These are phyloP conservation scores for Brachypodium distachyon DNA, from an alignment of 202 grass and related monocot genomes.

Conservation along the genomic window DNA sequence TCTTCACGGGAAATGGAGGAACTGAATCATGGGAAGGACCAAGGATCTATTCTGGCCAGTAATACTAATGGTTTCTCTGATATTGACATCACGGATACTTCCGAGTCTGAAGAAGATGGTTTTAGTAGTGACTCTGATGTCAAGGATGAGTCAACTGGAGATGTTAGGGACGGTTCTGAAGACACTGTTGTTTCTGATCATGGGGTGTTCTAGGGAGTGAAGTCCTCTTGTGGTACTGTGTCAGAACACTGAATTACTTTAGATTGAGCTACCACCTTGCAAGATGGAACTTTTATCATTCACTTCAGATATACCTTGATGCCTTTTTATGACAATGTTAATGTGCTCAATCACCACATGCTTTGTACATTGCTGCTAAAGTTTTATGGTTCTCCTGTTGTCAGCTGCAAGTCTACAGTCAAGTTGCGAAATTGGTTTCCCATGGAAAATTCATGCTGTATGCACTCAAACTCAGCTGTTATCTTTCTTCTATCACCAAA, in stretches of 20 bases:
- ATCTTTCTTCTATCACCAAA: constrained; percentile 12
- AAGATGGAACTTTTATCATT: not conserved
- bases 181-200: not conserved
- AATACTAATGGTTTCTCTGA: constrained; percentile 20
- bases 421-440: not conserved
- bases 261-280: not conserved
- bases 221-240: not conserved
- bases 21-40: not conserved
- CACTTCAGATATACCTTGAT: not conserved
- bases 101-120: constrained; percentile 17
- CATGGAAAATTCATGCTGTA: not conserved
- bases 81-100: constrained; percentile 5
- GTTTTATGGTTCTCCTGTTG: not conserved
- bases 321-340: not conserved
- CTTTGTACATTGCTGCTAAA: not conserved
- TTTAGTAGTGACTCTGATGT: constrained; percentile 18
- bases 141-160: not conserved
- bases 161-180: constrained; percentile 4
- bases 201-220: not conserved
- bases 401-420: not conserved
- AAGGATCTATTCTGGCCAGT: not conserved
- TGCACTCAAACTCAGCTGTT: not conserved
- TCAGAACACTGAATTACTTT: not conserved
- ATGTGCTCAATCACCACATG: not conserved
- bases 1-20: constrained; percentile 1